Evolutionary conservation across 2,329 filamentous ascomycete species (phyloP).

Genomic region (Aspergillus sojae): DNA sequence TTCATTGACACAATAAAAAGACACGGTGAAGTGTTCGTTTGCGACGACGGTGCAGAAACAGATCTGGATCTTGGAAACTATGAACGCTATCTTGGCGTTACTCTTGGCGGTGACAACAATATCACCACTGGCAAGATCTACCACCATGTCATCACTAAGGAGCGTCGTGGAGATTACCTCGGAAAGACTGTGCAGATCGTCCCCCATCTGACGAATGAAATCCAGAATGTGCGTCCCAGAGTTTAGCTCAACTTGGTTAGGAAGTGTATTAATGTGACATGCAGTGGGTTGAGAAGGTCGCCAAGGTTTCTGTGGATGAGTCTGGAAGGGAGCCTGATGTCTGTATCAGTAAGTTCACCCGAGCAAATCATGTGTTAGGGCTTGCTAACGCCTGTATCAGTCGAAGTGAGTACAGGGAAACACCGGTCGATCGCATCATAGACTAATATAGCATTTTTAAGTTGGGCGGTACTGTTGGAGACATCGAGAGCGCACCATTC

Average conservation of each 20-base stretch:
- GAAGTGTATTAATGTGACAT: constrained; percentile 8
- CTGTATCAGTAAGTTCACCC: constrained; percentile 71
- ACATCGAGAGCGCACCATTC: constrained; percentile 87
- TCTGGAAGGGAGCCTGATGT: constrained; percentile 82
- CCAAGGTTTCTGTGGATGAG: constrained; percentile 82
- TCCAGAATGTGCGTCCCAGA: constrained; percentile 63
- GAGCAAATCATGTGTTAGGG: neutral
- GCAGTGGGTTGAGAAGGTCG: constrained; percentile 80
- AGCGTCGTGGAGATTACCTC: constrained; percentile 75
- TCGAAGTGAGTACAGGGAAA: constrained; percentile 19
- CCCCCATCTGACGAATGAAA: constrained; percentile 87
- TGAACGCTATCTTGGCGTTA: constrained; percentile 79
- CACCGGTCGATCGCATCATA: neutral
- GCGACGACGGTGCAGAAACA: constrained; percentile 78
- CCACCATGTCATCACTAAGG: constrained; percentile 78
- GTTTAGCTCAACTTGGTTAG: neutral
- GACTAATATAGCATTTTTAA: constrained; percentile 38
- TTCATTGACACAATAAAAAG: constrained; percentile 17
- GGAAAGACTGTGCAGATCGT: constrained; percentile 90
- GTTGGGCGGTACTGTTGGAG: constrained; percentile 57
- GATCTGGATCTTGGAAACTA: constrained; percentile 77
- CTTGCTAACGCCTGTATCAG: constrained; percentile 13
- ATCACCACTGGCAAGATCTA: constrained; percentile 99
- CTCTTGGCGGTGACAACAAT: constrained; percentile 83
- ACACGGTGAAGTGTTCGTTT: constrained; percentile 87